Percentiles rank a stretch among this genome's conserved stretches.
Evolutionary conservation across 805 yeast genomes (phyloP).

Genomic region (Candida coquimbonensis): DNA sequence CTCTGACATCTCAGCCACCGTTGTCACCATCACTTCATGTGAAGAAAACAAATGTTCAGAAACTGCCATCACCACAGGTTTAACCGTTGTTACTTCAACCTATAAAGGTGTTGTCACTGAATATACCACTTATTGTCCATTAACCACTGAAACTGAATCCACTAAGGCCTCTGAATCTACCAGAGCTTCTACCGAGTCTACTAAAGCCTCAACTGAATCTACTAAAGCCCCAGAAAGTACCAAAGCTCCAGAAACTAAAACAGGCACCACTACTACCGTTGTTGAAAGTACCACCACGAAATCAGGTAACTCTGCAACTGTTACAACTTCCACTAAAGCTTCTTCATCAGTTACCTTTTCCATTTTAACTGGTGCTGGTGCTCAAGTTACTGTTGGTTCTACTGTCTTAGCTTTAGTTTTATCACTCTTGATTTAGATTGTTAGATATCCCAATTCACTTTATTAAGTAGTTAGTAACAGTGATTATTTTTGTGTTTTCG

Average conservation of each 20-base stretch:
- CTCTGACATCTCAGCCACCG: slow-evolving; percentile 5
- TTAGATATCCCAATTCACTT: too few relatives aligned
- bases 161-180: background rate
- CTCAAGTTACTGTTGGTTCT: too few relatives aligned
- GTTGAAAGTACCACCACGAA: background rate
- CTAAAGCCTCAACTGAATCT: background rate
- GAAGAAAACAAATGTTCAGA: slow-evolving; percentile 14
- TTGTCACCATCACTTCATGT: slow-evolving; percentile 20
- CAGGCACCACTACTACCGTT: background rate
- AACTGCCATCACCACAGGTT: slow-evolving; percentile 21
- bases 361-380: too few relatives aligned
- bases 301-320: background rate
- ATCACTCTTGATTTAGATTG: too few relatives aligned
- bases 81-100: slow-evolving; percentile 13
- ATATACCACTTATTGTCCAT: slow-evolving; percentile 7
- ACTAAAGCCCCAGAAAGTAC: background rate
- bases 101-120: background rate
- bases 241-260: background rate
- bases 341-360: too few relatives aligned
- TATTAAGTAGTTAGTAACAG: too few relatives aligned
- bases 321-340: too few relatives aligned
- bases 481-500: too few relatives aligned
- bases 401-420: too few relatives aligned
- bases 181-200: background rate
- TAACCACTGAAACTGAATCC: background rate